A percentile compares a stretch with the other conserved stretches of the same genome.
These are phyloP conservation scores for Pythium grandisporangium DNA, from an alignment of 352 stramenopile genomes.

Conservation along the genomic window DNA sequence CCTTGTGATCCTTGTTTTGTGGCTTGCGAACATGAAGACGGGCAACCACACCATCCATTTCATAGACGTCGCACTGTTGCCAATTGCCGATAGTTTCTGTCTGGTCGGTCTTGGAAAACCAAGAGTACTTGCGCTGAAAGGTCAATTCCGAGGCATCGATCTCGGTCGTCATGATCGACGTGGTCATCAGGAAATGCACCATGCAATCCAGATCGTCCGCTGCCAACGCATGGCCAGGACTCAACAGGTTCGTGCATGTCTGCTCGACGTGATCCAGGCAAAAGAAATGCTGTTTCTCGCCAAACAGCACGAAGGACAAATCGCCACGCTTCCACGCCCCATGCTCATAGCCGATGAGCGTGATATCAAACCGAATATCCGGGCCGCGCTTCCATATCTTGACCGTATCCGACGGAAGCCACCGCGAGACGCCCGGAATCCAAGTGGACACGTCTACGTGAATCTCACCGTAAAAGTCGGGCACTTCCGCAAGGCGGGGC, in stretches of 20 bases:
- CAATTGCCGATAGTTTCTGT: constrained; percentile 39
- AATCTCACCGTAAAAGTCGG: constrained; percentile 63
- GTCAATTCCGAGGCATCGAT: constrained; percentile 26
- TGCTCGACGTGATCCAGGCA: constrained; percentile 45
- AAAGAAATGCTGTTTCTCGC: constrained; percentile 24
- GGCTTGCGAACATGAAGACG: constrained; percentile 29
- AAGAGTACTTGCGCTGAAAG: constrained; percentile 37
- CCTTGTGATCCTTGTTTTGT: constrained; percentile 30
- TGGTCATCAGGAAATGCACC: constrained; percentile 54
- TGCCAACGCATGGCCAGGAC: constrained; percentile 12
- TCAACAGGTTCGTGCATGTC: constrained; percentile 35
- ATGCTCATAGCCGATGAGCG: constrained; percentile 55
- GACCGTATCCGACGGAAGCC: constrained; percentile 59
- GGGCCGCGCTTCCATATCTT: constrained; percentile 65
- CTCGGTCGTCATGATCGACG: constrained; percentile 40
- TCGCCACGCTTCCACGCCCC: constrained; percentile 52
- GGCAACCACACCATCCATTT: constrained; percentile 41
- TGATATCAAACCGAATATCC: constrained; percentile 57
- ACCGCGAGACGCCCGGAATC: constrained; percentile 59
- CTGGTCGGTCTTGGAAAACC: constrained; percentile 28
- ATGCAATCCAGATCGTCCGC: constrained; percentile 36
- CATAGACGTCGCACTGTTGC: constrained; percentile 34
- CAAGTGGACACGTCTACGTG: constrained; percentile 59
- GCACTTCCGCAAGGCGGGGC: constrained; percentile 27
- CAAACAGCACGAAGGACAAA: constrained; percentile 53